Conservation (phyloP, 805 yeast species). For the Nakazawaea sp. region DNA sequence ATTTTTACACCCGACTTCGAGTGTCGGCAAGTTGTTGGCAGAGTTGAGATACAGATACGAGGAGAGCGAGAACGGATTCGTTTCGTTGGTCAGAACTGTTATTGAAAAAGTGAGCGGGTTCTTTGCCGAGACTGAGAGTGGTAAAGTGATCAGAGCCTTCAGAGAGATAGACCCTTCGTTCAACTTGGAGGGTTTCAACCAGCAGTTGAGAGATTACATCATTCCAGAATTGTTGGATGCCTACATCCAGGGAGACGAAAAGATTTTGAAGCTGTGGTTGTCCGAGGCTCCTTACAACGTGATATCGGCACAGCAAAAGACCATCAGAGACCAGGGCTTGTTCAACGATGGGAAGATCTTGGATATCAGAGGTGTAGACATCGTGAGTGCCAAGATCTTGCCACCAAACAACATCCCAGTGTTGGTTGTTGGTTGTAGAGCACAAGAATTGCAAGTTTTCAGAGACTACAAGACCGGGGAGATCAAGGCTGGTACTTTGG, state of each 20-base stretch:
- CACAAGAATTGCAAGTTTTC: constrained; percentile 89
- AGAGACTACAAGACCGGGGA: constrained; percentile 89
- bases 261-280: constrained; percentile 80
- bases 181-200: constrained; percentile 69
- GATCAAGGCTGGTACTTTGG: constrained; percentile 93
- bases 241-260: constrained; percentile 84
- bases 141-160: constrained; percentile 82
- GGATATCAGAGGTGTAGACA: constrained; percentile 93
- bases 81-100: constrained; percentile 73
- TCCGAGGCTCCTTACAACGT: constrained; percentile 96
- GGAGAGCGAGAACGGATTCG: constrained; percentile 89
- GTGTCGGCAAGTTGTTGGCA: constrained; percentile 59
- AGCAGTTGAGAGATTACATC: constrained; percentile 83
- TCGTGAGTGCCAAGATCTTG: constrained; percentile 77
- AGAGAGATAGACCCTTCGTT: constrained; percentile 87
- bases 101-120: constrained; percentile 77
- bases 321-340: constrained; percentile 82
- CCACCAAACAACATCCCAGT: constrained; percentile 93
- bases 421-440: constrained; percentile 88
- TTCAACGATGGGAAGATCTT: constrained; percentile 87
- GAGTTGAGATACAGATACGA: constrained; percentile 73
- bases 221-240: constrained; percentile 96
- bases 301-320: constrained; percentile 89
- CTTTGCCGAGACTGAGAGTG: constrained; percentile 94
- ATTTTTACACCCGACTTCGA: constrained; percentile 57